These are phyloP conservation scores for Dictyostelium firmibasis DNA, from an alignment of 78 protist species.

Conservation along the genomic window DNA sequence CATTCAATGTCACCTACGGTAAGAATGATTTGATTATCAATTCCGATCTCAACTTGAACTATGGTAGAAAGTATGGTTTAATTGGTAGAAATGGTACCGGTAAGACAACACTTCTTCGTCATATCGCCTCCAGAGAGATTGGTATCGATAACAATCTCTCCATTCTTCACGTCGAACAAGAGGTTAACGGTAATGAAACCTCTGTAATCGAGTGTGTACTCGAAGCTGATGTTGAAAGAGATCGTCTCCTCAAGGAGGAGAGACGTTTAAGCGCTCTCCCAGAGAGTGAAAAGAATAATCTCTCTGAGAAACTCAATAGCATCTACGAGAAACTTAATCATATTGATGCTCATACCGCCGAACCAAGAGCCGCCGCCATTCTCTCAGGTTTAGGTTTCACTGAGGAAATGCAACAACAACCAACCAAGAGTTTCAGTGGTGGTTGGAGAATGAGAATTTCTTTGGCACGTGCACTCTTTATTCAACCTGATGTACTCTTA, in stretches of 20 bases:
- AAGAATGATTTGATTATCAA: conserved; percentile 74
- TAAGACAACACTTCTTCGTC: conserved; percentile 93
- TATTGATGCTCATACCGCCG: conserved; percentile 90
- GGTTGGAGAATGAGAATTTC: conserved; percentile 96
- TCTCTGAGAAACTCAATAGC: conserved; percentile 19
- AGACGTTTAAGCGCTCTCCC: conserved; percentile 64
- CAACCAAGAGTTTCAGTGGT: conserved; percentile 90
- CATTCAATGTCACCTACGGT: conserved; percentile 71
- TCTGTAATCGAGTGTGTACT: conserved; percentile 90
- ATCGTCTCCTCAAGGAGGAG: conserved; percentile 85
- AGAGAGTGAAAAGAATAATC: conserved; percentile 40
- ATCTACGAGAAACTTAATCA: conserved; percentile 80
- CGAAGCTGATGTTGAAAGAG: conserved; percentile 89
- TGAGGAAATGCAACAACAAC: conserved; percentile 69
- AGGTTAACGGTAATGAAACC: conserved; percentile 84
- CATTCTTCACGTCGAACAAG: conserved; percentile 95
- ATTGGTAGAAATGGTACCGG: conserved; percentile 96
- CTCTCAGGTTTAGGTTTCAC: conserved; percentile 93
- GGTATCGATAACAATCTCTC: conserved; percentile 80
- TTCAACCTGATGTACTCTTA: conserved; percentile 94
- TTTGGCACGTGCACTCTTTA: conserved; percentile 96
- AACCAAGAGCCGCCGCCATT: conserved; percentile 84
- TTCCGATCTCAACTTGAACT: conserved; percentile 54
- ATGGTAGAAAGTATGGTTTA: conserved; percentile 91
- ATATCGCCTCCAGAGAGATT: conserved; percentile 83